These are phyloP conservation scores for Aspergillus olivimuriae DNA, from an alignment of 495 filamentous ascomycete species.

Conservation along the genomic window DNA sequence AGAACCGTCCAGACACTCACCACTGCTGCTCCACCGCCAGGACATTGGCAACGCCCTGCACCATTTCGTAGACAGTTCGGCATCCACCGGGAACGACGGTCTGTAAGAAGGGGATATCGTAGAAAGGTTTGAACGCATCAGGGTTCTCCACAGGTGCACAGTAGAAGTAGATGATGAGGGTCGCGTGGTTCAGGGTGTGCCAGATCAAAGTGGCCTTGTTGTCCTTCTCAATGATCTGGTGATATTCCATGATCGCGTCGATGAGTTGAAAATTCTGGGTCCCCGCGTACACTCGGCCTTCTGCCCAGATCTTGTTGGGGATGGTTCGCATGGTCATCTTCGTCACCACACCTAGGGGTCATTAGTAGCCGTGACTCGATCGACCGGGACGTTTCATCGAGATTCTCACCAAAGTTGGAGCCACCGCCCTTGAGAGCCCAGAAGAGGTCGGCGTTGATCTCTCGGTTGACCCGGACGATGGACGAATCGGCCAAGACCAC, in stretches of 20 bases:
- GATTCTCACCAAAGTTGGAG: slow-evolving; percentile 40
- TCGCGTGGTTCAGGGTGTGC: slow-evolving; percentile 1
- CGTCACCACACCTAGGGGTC: not conserved
- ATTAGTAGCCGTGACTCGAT: not conserved
- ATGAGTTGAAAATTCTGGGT: slow-evolving; percentile 1
- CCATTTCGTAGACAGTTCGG: slow-evolving; percentile 2
- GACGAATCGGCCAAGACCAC: slow-evolving; percentile 24
- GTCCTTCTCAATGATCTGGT: slow-evolving; percentile 11
- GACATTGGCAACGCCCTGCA: slow-evolving; percentile 1
- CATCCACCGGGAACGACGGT: not conserved
- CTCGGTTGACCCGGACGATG: slow-evolving; percentile 11
- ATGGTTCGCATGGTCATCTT: slow-evolving; percentile 9
- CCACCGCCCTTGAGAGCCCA: slow-evolving; percentile 46
- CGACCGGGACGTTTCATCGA: not conserved
- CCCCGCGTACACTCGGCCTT: slow-evolving; percentile 4
- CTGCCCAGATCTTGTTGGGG: slow-evolving; percentile 9
- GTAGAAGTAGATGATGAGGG: slow-evolving; percentile 1
- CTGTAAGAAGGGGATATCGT: not conserved
- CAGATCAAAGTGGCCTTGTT: slow-evolving; percentile 14
- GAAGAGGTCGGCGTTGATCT: slow-evolving; percentile 38
- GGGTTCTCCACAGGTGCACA: not conserved
- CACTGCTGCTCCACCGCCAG: slow-evolving; percentile 3
- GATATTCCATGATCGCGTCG: slow-evolving; percentile 10
- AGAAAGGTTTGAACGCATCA: slow-evolving; percentile 1
- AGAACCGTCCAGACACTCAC: no score